Base-by-base conservation (phyloP, 371 early-diverging fungal genomes). In the Syncephalis plumigaleata region DNA sequence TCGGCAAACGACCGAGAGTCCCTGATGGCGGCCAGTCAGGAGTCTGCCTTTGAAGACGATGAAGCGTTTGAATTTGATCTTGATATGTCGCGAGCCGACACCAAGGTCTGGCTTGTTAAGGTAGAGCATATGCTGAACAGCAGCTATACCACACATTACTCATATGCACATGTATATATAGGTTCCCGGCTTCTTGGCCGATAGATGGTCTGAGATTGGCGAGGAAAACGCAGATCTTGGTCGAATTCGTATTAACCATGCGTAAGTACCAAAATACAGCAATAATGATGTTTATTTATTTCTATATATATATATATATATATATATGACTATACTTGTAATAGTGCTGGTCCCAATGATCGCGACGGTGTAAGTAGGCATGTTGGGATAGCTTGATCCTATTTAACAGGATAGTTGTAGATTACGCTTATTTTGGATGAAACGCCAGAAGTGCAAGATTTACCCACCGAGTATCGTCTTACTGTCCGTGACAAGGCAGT, bases 111-210 rank as follows among this genome's bases (percentile, higher is more conserved):
- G 40, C 40, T 40, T 8, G 40, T 40, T n/a, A 40, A 40, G 40
- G 40, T 40, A 21, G n/a, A n/a, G n/a, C n/a, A n/a, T n/a, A n/a
- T n/a, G n/a, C n/a, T n/a, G n/a, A n/a, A n/a, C n/a, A n/a, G n/a
- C n/a, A n/a, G n/a, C n/a, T n/a, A n/a, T n/a, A n/a, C n/a, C n/a
- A n/a, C n/a, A n/a, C n/a, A n/a, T n/a, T n/a, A n/a, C n/a, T n/a
- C n/a, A n/a, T n/a, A n/a, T n/a, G n/a, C n/a, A n/a, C n/a, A n/a
- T n/a, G n/a, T n/a, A n/a, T n/a, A n/a, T n/a, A n/a, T n/a, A 71
- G 75, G 65, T 75, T 9, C 93, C 93, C 2, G 70, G 69, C 49
- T 91, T 89, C 55, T 60, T 93, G 46, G 84, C 87, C 2, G 76
- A 87, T 9, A 70, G 71, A 51, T 91, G 91, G 91, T 65, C 61